A percentile compares a stretch with the other conserved stretches of the same genome.
Conservation (phyloP, 108 stramenopile species). For the Seminavis robusta region DNA sequence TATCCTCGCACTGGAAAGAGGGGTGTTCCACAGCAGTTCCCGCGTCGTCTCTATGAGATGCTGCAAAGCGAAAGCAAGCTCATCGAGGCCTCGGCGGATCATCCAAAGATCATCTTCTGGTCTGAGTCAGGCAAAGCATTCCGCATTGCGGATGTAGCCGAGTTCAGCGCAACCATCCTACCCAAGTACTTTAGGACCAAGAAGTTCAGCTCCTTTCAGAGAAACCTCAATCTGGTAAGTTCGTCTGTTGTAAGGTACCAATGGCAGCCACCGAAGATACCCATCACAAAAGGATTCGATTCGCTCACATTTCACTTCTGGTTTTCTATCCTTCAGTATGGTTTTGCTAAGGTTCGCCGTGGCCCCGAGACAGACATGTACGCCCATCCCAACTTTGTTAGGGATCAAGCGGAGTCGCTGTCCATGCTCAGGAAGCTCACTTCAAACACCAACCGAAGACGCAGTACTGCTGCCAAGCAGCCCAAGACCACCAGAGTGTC, state of each 20-base stretch:
- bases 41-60: conserved; percentile 79
- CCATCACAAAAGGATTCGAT: no score
- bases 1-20: conserved; percentile 82
- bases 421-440: conserved; percentile 49
- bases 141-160: conserved; percentile 60
- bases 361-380: conserved; percentile 77
- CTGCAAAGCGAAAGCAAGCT: conserved; percentile 56
- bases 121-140: conserved; percentile 76
- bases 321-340: conserved; percentile 55
- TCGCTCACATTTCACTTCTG: background rate
- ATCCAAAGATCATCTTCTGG: conserved; percentile 55
- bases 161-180: conserved; percentile 69
- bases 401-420: conserved; percentile 53
- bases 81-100: conserved; percentile 4
- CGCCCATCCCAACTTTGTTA: conserved; percentile 62
- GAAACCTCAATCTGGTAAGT: conserved; percentile 89
- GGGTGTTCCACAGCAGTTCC: conserved; percentile 86
- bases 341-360: conserved; percentile 75
- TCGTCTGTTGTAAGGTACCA: background rate
- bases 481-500: background rate
- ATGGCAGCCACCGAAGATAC: no score
- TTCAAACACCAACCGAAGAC: background rate
- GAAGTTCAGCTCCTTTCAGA: conserved; percentile 89
- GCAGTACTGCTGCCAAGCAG: background rate
- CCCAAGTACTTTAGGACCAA: conserved; percentile 88